Evolutionary conservation across 176 grass and related monocot species (phyloP), one percentile per base, ranked within the genome.

Genomic region (Oryza nivara): DNA sequence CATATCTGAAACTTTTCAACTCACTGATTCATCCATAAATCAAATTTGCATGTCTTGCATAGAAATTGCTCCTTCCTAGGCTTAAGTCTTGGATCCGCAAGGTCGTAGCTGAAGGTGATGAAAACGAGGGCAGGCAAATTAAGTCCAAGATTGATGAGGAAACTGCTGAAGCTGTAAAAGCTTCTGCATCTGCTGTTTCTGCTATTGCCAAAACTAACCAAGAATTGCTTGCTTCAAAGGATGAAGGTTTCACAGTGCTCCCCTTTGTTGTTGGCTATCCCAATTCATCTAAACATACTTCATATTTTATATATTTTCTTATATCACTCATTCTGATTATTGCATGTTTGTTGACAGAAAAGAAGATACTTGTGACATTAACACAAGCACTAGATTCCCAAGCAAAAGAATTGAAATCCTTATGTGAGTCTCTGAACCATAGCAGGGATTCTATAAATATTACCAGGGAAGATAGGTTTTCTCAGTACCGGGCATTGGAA

Each of bases 1-100:
- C 49, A 35, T 69, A 9, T 80, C 40, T 30, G 0, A 28, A 43
- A 11, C 54, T 22, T 56, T 75, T 15, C 25, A 3, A 1, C 26
- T 7, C 25, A 54, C 22, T 30, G 73, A 67, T 17, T 22, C 16
- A 74, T 13, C 1, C 70, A 72, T 80, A 52, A 36, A 64, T 30
- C 47, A 11, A 32, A 11, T 77, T 19, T 80, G 7, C 70, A 52
- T 79, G 20, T 75, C 10, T 75, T 86, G 67, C 74, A 7, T 85
- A 98, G 96, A 98, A 95, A 82, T 16, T 95, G 15, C 63, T 95
- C 69, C 68, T 98, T 71, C 93, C 93, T 11, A 88, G 89, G 88
- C 77, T 98, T 78, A 98, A 93, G 83, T 73, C 87, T 10, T 98
- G 96, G 96, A 93, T 98, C 67, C 79, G 85, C 19, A 92, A 81